These are phyloP conservation scores for Bretschneidera sinensis DNA, from an alignment of 345 rosid genomes.

Conservation along the genomic window DNA sequence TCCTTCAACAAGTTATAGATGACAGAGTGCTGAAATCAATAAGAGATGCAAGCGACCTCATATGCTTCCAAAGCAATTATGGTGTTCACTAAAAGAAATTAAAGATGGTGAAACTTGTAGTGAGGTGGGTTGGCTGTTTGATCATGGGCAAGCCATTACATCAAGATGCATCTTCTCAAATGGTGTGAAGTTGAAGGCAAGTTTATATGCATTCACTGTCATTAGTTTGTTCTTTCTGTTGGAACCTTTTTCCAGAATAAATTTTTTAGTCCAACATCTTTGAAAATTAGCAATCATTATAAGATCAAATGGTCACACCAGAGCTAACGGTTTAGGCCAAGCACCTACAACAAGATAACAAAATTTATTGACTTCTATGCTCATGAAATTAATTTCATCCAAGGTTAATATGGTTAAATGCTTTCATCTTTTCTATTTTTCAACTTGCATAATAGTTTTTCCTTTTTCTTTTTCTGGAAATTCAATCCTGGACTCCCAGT, in stretches of 20 bases:
- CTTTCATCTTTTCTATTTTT: too few species aligned
- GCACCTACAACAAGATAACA: too few species aligned
- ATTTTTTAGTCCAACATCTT: neutral
- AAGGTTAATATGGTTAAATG: too few species aligned
- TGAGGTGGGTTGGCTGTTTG: slow-evolving; percentile 75
- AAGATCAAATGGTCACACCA: too few species aligned
- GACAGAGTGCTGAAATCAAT: slow-evolving; percentile 32
- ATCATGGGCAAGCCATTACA: slow-evolving; percentile 49
- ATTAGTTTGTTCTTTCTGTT: neutral
- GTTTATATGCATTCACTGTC: neutral
- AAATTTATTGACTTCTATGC: too few species aligned
- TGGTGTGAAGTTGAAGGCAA: slow-evolving; percentile 55
- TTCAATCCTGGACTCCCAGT: neutral
- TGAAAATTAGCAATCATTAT: neutral
- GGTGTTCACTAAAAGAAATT: slow-evolving; percentile 56
- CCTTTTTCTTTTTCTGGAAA: too few species aligned
- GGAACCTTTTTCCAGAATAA: too few species aligned
- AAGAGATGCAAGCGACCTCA: slow-evolving; percentile 48
- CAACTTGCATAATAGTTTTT: too few species aligned
- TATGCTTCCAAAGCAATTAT: slow-evolving; percentile 74
- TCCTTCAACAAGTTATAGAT: slow-evolving; percentile 41
- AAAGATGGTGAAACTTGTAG: slow-evolving; percentile 35
- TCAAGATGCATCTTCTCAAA: slow-evolving; percentile 62
- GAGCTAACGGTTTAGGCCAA: too few species aligned
- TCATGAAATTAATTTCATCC: too few species aligned